Percentiles rank a stretch among this genome's conserved stretches.
phyloP scores from a whole-genome alignment of 305 asterid species.

The Fraxinus nigra region DNA sequence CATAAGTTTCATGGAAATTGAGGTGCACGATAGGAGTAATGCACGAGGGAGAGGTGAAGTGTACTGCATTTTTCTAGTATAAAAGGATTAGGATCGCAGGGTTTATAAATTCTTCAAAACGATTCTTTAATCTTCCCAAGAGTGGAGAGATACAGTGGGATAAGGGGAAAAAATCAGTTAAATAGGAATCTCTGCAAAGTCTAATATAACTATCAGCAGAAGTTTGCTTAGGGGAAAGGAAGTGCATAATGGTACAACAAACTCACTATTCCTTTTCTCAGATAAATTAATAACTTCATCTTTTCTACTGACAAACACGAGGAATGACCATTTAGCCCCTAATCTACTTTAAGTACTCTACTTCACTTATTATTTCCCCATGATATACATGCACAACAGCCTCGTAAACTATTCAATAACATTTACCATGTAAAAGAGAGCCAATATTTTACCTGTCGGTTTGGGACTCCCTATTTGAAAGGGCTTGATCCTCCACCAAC shows the following conservation, averaged over 20 bases:
- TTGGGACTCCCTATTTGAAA: slow-evolving; percentile 48
- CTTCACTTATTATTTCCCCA: neutral
- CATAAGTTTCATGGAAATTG: neutral
- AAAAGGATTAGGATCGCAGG: neutral
- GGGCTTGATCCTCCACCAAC: slow-evolving; percentile 69
- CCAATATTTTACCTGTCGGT: slow-evolving; percentile 55
- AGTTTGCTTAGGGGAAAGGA: neutral
- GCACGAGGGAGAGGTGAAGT: neutral
- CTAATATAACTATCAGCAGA: neutral
- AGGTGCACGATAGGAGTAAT: neutral
- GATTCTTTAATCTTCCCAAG: neutral
- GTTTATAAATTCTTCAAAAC: neutral
- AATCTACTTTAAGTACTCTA: neutral
- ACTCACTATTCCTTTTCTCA: neutral
- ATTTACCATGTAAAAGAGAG: neutral
- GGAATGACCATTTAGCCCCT: neutral
- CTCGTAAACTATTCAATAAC: neutral
- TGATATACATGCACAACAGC: neutral
- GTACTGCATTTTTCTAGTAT: neutral
- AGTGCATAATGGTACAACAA: neutral
- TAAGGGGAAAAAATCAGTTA: neutral
- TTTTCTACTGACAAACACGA: neutral
- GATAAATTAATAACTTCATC: neutral
- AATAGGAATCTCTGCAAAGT: neutral
- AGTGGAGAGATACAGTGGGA: neutral